Evolutionary conservation across 345 rosid species (phyloP), one percentile per base, ranked within the genome.

Genomic region (Hevea brasiliensis): DNA sequence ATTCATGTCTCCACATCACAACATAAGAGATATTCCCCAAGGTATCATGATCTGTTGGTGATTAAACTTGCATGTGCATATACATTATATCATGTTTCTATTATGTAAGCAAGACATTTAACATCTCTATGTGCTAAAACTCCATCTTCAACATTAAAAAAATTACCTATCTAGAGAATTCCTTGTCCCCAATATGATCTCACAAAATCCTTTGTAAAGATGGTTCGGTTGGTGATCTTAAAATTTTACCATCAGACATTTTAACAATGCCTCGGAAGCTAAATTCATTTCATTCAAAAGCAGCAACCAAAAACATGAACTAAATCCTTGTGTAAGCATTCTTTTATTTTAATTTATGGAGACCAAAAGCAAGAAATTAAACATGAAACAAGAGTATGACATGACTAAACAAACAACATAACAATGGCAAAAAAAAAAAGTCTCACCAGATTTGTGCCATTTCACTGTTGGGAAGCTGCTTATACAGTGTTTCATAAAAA

Each of bases 391-490:
- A 18, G 8, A 51, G 42, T 65, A 54, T 26, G 57, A 40, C n/a
- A 57, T 37, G 37, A 71, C 21, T n/a, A 71, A 50, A 61, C 7
- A 60, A 63, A 29, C 2, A 12, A 2, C 59, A 73, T 18, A 57
- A 3, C 44, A 27, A 44, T 17, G 26, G 42, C 67, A 3, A 66
- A 78, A n/a, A n/a, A n/a, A n/a, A n/a, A 14, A 74, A 54, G 7
- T 17, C 91, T 93, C 81, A 93, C 97, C 98, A 95, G 83, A 93
- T 67, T 80, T 93, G 93, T 14, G 99, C 96, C 98, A 95, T 93
- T 78, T 91, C 94, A 44, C 99, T 91, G 7, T 72, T 72, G 6
- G 99, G 97, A 73, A 85, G 61, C 81, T 95, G 97, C 83, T 91
- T 61, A 77, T 84, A 84, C 66, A 95, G 83, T 2, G 98, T 74